Percentiles rank a stretch among this genome's conserved stretches.
Evolutionary conservation across 2,329 filamentous ascomycete genomes (phyloP).

Genomic region (Nemania serpens): DNA sequence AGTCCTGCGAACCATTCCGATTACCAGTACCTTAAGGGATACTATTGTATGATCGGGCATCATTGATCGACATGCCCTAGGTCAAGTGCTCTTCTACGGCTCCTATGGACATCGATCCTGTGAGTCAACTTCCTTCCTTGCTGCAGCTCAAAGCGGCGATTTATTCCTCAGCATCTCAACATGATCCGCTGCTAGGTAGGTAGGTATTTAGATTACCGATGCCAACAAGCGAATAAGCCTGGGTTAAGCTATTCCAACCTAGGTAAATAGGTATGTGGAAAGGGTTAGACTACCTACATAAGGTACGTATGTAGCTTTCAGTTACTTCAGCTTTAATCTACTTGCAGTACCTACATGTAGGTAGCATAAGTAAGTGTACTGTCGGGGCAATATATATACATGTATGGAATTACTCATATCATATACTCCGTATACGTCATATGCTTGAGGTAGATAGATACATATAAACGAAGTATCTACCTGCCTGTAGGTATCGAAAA

Average conservation of each 20-base stretch:
- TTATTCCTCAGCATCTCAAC: constrained; percentile 12
- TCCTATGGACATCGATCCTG: constrained; percentile 1
- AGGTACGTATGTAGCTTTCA: no score
- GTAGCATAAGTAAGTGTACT: no score
- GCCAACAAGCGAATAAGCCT: constrained; percentile 7
- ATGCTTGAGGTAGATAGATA: neutral
- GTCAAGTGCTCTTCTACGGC: no score
- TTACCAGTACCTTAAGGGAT: no score
- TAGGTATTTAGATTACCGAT: constrained; percentile 17
- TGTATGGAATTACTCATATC: constrained; percentile 1
- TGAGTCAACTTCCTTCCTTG: constrained; percentile 2
- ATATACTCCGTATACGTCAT: neutral
- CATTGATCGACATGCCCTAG: constrained; percentile 1
- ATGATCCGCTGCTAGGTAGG: constrained; percentile 2
- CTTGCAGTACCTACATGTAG: no score
- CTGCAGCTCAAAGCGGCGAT: constrained; percentile 13
- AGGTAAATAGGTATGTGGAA: no score
- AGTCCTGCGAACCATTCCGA: no score
- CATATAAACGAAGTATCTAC: constrained; percentile 3
- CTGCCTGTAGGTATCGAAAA: neutral
- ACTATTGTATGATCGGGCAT: neutral
- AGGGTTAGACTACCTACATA: no score
- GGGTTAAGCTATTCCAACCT: neutral
- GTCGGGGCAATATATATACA: no score
- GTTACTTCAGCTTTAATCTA: no score